phyloP scores from a whole-genome alignment of 1,284 basidiomycete genomes.

The Singerocomus inundabilis region DNA sequence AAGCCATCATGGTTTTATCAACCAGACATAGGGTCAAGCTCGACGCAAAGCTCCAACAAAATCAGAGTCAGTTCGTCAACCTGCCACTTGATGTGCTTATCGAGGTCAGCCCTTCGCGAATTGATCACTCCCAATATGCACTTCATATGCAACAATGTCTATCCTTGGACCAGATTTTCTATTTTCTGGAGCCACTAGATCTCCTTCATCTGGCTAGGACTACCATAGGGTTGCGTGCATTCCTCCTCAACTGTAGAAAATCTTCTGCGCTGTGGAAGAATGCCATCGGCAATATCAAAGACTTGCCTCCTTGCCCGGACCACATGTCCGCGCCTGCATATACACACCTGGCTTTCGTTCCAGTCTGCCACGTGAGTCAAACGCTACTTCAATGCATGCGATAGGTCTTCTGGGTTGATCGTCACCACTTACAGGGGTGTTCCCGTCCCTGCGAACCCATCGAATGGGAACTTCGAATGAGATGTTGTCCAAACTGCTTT shows the following conservation, averaged over 20 bases:
- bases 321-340: constrained; percentile 39
- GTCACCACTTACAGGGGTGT: constrained; percentile 39
- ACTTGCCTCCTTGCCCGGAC: constrained; percentile 39
- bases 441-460: constrained; percentile 28
- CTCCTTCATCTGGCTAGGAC: constrained; percentile 42
- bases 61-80: constrained; percentile 2
- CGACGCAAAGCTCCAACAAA: not conserved
- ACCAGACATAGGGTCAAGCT: not conserved
- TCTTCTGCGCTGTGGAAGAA: constrained; percentile 37
- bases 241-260: constrained; percentile 35
- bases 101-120: constrained; percentile 11
- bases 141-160: no score
- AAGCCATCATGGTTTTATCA: constrained; percentile 1
- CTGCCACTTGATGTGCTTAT: constrained; percentile 17
- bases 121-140: not conserved
- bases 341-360: constrained; percentile 37
- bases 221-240: constrained; percentile 36
- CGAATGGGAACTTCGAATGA: constrained; percentile 38
- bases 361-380: constrained; percentile 38
- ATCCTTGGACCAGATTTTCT: constrained; percentile 32
- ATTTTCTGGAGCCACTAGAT: constrained; percentile 36
- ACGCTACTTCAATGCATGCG: no score
- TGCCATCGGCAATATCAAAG: constrained; percentile 28
- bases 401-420: not conserved
- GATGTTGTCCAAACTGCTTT: constrained; percentile 37